Base-by-base conservation (phyloP, 306 rosid genomes). In the Inga oerstediana region DNA sequence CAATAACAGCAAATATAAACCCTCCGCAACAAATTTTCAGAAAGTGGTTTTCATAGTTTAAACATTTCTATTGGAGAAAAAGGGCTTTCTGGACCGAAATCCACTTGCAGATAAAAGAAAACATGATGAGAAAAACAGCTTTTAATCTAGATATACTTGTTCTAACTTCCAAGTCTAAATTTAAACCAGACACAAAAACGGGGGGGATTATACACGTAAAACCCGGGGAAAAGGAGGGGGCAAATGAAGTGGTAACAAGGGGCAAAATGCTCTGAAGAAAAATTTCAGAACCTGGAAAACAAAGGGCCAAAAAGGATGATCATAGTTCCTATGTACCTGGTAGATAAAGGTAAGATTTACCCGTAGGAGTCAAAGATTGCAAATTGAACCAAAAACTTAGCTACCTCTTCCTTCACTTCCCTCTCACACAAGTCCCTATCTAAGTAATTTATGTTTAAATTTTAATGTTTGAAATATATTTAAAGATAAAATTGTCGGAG, bases 101-200 rank as follows among this genome's bases (percentile, higher is more conserved):
- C 70, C 39, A 62, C 37, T 54, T 30, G 44, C 51, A 45, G 81
- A 34, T 49, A 75, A 75, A 75, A 5, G 44, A 81, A 66, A 78
- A 56, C 75, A 82, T 24, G 48, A 32, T 22, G 17, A n/a, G 3
- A 27, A 37, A 30, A 45, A 68, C n/a, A 77, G 16, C 41, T 49
- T 75, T 66, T 15, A 46, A 70, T 20, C 64, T 16, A 76, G 75
- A 80, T 17, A 62, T 51, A 52, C 44, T 44, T 39, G 69, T 80
- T 64, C 72, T 7, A 62, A 62, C 17, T 22, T 61, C 14, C 66
- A 4, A 67, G 49, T 72, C 69, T 65, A 52, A 71, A 56, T n/a
- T n/a, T 32, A 37, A 68, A 68, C 51, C 34, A 41, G 8, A 7
- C 20, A 64, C 16, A 15, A 64, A 69, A 19, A 69, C 13, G 3